Evolutionary conservation across 2,329 filamentous ascomycete species (phyloP).

Genomic region (Ascocoryne sarcoides): DNA sequence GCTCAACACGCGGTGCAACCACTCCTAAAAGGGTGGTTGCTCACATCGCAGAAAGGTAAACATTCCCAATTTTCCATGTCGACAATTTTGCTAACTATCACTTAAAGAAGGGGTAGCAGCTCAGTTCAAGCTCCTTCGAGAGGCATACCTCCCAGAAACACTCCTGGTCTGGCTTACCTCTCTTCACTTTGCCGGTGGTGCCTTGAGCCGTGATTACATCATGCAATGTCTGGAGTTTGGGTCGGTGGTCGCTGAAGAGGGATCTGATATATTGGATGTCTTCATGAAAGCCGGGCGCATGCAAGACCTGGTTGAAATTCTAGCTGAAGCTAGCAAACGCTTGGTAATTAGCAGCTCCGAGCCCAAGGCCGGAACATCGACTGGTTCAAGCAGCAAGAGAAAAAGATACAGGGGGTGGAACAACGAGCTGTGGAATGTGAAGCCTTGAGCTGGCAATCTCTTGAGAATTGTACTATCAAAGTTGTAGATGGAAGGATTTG

Average conservation of each 20-base stretch:
- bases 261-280: slow-evolving; percentile 54
- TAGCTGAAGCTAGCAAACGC: slow-evolving; percentile 43
- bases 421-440: slow-evolving; percentile 46
- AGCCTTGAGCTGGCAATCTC: slow-evolving; percentile 7
- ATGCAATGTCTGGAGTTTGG: slow-evolving; percentile 84
- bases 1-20: slow-evolving; percentile 50
- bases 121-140: slow-evolving; percentile 58
- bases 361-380: slow-evolving; percentile 36
- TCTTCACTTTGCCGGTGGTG: slow-evolving; percentile 68
- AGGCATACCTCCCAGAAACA: slow-evolving; percentile 76
- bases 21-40: slow-evolving; percentile 58
- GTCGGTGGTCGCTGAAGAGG: slow-evolving; percentile 61
- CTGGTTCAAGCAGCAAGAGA: slow-evolving; percentile 45
- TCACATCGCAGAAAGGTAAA: slow-evolving; percentile 21
- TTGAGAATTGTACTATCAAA: not conserved
- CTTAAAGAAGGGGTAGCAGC: slow-evolving; percentile 39
- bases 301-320: slow-evolving; percentile 65
- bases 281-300: slow-evolving; percentile 60
- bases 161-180: slow-evolving; percentile 76
- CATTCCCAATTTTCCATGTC: not conserved
- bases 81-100: slow-evolving; percentile 12
- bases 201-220: slow-evolving; percentile 65
- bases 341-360: slow-evolving; percentile 38
- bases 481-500: not conserved
- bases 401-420: slow-evolving; percentile 54